Conservation (phyloP, 2,329 filamentous ascomycete genomes). For the Neonectria faginata region DNA sequence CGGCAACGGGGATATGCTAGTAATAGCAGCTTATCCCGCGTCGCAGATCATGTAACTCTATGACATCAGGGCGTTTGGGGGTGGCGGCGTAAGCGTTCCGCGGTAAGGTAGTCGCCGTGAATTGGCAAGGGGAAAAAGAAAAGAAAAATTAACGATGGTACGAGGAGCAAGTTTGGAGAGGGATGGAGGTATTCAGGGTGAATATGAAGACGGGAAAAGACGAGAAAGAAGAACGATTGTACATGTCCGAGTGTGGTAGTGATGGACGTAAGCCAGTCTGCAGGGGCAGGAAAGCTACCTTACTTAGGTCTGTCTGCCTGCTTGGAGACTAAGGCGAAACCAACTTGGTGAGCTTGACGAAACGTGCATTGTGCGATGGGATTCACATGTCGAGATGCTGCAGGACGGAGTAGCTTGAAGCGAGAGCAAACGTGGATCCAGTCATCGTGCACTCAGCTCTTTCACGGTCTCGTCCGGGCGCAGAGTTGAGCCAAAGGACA, state of each 20-base stretch:
- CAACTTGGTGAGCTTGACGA: background rate
- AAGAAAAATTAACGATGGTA: background rate
- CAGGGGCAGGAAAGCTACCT: background rate
- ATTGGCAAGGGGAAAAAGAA: background rate
- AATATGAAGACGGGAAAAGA: background rate
- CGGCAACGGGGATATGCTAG: background rate
- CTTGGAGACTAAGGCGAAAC: background rate
- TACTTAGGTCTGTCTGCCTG: background rate
- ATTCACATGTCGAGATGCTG: background rate
- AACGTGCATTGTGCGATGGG: background rate
- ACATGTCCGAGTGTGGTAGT: background rate
- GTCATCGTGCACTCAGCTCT: slow-evolving; percentile 9
- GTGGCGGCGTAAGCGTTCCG: background rate
- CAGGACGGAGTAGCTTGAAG: background rate
- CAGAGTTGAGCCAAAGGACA: background rate
- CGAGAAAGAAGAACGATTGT: slow-evolving; percentile 1
- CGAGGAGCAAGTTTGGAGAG: background rate
- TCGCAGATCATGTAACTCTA: slow-evolving; percentile 14
- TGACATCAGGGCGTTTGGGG: background rate
- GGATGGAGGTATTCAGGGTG: background rate
- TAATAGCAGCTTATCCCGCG: background rate
- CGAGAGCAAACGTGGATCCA: slow-evolving; percentile 1
- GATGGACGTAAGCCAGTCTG: background rate
- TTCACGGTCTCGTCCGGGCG: slow-evolving; percentile 14
- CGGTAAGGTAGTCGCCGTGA: background rate